A percentile compares a stretch with the other conserved stretches of the same genome.
These are phyloP conservation scores for Rhynchospora tenuis DNA, from an alignment of 176 grass and related monocot genomes.

Conservation along the genomic window DNA sequence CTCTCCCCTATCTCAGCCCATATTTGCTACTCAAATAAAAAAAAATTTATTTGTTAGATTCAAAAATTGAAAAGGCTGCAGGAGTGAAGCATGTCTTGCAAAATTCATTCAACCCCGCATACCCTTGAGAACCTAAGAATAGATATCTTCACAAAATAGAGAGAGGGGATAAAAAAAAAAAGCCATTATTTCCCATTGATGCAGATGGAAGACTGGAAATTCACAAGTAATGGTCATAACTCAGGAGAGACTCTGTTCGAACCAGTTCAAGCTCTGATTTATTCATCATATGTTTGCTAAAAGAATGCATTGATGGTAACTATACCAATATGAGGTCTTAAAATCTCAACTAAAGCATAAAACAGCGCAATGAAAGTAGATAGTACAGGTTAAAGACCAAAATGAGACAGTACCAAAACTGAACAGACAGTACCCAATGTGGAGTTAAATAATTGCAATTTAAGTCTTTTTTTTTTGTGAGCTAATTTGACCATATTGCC, in stretches of 20 bases:
- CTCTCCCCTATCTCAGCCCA: slow-evolving; percentile 81
- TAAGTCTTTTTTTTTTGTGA: background rate
- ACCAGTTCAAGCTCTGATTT: background rate
- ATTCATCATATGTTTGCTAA: background rate
- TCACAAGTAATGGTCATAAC: background rate
- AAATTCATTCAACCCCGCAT: background rate
- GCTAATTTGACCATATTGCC: background rate
- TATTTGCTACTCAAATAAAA: slow-evolving; percentile 60
- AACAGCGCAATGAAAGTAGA: background rate
- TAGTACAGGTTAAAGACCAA: background rate
- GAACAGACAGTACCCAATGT: background rate
- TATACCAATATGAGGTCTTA: background rate
- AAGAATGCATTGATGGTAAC: background rate
- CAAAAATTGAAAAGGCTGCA: slow-evolving; percentile 3
- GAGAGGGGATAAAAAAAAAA: slow-evolving; percentile 26
- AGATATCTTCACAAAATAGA: background rate
- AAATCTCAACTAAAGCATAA: background rate
- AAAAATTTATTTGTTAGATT: slow-evolving; percentile 17
- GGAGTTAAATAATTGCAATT: background rate
- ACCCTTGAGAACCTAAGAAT: background rate
- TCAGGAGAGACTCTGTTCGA: background rate
- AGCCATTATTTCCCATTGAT: background rate
- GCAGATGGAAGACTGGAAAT: background rate
- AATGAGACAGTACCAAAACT: background rate
- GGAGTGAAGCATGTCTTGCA: background rate